Evolutionary conservation across 2,329 filamentous ascomycete species (phyloP).

Genomic region (Sporothrix phasma): DNA sequence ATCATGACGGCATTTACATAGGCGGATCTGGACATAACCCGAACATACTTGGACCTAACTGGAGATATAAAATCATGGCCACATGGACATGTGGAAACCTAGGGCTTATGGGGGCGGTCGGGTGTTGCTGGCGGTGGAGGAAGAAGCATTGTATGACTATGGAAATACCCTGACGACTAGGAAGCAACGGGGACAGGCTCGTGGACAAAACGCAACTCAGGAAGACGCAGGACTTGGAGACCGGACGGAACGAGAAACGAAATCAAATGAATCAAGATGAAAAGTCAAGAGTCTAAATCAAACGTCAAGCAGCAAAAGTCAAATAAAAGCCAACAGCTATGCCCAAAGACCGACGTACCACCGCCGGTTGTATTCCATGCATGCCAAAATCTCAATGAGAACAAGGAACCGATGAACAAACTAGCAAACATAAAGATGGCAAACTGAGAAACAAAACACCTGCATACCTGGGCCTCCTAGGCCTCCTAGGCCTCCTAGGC

Average conservation of each 20-base stretch:
- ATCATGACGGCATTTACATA: neutral
- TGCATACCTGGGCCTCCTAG: conserved; percentile 18
- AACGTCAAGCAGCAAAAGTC: no score
- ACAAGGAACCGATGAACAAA: neutral
- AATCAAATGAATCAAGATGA: neutral
- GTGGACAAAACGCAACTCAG: conserved; percentile 11
- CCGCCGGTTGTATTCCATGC: neutral
- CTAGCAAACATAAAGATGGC: neutral
- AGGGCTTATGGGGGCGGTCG: neutral
- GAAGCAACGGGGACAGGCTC: neutral
- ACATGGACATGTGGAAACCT: no score
- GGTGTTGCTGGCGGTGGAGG: neutral
- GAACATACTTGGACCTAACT: no score
- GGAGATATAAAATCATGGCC: no score
- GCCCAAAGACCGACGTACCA: neutral
- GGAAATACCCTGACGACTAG: conserved; percentile 5
- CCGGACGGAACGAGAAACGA: neutral
- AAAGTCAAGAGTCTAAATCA: neutral
- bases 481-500: conserved; percentile 50
- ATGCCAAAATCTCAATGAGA: neutral
- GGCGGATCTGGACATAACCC: neutral
- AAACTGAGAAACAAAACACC: conserved; percentile 2
- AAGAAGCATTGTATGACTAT: neutral
- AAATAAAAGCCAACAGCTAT: no score
- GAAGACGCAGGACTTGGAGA: neutral